A percentile compares a stretch with the other conserved stretches of the same genome.
phyloP scores from a whole-genome alignment of 306 rosid species.

The Corylus heterophylla region DNA sequence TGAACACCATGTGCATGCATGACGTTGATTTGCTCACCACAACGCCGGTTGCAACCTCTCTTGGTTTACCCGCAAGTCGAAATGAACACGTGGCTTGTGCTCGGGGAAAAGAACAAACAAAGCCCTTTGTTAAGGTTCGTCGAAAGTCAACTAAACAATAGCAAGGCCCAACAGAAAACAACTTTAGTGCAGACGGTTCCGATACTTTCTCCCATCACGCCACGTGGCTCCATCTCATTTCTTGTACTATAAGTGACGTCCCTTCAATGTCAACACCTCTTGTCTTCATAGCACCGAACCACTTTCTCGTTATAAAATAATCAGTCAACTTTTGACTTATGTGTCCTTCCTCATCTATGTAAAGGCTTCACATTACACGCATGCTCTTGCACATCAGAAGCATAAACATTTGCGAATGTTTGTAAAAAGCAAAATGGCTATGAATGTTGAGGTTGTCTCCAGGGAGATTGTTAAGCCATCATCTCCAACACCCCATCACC shows the following conservation, averaged over 20 bases:
- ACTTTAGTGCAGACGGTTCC: conserved; percentile 39
- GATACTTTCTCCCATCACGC: conserved; percentile 23
- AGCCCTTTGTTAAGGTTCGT: not conserved
- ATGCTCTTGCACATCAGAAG: too few relatives aligned
- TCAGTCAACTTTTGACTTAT: too few relatives aligned
- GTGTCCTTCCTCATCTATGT: too few relatives aligned
- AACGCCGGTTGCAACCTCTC: too few relatives aligned
- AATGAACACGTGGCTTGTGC: conserved; percentile 48
- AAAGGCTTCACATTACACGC: too few relatives aligned
- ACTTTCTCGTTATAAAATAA: not conserved
- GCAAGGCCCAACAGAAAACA: not conserved
- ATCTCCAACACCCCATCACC: too few relatives aligned
- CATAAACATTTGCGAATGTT: too few relatives aligned
- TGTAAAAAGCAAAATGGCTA: too few relatives aligned
- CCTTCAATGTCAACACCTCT: not conserved
- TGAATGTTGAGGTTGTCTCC: too few relatives aligned
- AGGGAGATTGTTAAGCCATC: too few relatives aligned
- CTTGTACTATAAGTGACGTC: conserved; percentile 2
- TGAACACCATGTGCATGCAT: too few relatives aligned
- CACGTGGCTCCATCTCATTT: conserved; percentile 41
- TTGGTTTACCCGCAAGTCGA: not conserved
- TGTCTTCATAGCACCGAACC: not conserved
- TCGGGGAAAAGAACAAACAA: conserved; percentile 37
- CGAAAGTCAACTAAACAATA: not conserved
- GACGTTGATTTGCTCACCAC: too few relatives aligned